Conservation (phyloP, 2,329 filamentous ascomycete species). For the Thermomyces lanuginosus region DNA sequence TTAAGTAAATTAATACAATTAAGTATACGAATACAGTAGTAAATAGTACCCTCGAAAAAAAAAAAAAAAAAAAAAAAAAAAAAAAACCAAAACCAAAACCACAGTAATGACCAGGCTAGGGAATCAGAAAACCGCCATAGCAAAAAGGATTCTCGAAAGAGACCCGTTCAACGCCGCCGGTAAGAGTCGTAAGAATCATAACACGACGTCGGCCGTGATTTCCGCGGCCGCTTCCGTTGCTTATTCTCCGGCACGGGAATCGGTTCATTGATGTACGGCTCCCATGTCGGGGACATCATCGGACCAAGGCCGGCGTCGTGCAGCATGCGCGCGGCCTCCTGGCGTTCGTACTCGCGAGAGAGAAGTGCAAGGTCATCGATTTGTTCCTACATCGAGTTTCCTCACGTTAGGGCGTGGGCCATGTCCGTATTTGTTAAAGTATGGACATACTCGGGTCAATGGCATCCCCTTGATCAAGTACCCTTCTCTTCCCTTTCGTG, state of each 20-base stretch:
- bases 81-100: constrained; percentile 2
- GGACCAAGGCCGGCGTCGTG: constrained; percentile 12
- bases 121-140: neutral
- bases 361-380: constrained; percentile 33
- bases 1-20: no score
- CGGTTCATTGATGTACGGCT: constrained; percentile 29
- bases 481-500: constrained; percentile 30
- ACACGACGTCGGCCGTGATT: neutral
- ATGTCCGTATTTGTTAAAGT: neutral
- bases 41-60: neutral
- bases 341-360: constrained; percentile 32
- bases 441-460: constrained; percentile 27
- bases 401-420: constrained; percentile 1
- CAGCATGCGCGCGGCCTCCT: constrained; percentile 31
- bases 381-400: constrained; percentile 24
- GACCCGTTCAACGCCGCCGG: no score
- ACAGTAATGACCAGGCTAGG: neutral
- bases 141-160: constrained; percentile 1
- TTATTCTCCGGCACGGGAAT: constrained; percentile 16
- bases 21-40: neutral
- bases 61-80: neutral
- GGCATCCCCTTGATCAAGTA: constrained; percentile 32
- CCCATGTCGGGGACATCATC: constrained; percentile 10
- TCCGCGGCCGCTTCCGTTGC: neutral
- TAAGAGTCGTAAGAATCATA: no score